phyloP scores from a whole-genome alignment of 371 early-diverging fungal genomes.

The Mortierella sp. region DNA sequence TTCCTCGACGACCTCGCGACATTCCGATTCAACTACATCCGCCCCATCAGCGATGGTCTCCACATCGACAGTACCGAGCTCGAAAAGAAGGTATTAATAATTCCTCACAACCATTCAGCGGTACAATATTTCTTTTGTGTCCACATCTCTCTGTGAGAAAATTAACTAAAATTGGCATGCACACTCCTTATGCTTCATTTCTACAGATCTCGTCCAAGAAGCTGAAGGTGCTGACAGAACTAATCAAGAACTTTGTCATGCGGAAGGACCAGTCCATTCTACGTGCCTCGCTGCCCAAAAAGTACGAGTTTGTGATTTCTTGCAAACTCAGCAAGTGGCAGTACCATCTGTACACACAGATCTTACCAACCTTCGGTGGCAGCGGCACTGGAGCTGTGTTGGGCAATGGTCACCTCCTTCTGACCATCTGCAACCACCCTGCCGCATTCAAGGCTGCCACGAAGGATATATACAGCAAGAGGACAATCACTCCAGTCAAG shows the following conservation, averaged over 20 bases:
- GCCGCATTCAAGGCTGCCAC: constrained; percentile 61
- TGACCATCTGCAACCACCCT: constrained; percentile 82
- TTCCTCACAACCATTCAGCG: not conserved
- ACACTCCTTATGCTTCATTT: not conserved
- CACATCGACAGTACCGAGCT: constrained; percentile 69
- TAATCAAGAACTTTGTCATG: constrained; percentile 68
- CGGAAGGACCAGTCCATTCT: constrained; percentile 67
- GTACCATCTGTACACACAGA: constrained; percentile 61
- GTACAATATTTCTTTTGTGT: no score
- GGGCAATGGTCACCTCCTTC: constrained; percentile 52
- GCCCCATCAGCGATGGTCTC: constrained; percentile 77
- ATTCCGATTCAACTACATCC: constrained; percentile 72
- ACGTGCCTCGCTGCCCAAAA: constrained; percentile 70
- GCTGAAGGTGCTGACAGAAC: constrained; percentile 63
- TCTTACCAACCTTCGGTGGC: constrained; percentile 1
- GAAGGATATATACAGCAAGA: not conserved
- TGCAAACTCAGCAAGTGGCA: constrained; percentile 74
- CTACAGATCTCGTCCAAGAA: constrained; percentile 51
- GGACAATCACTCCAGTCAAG: not conserved
- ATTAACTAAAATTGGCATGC: not conserved
- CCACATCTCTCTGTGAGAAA: not conserved
- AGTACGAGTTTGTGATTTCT: constrained; percentile 78
- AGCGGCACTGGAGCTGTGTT: constrained; percentile 17
- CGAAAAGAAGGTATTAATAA: constrained; percentile 61
- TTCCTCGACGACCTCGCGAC: constrained; percentile 67